Base-by-base conservation (phyloP, 805 yeast species). In the Suhomyces pyralidae region DNA sequence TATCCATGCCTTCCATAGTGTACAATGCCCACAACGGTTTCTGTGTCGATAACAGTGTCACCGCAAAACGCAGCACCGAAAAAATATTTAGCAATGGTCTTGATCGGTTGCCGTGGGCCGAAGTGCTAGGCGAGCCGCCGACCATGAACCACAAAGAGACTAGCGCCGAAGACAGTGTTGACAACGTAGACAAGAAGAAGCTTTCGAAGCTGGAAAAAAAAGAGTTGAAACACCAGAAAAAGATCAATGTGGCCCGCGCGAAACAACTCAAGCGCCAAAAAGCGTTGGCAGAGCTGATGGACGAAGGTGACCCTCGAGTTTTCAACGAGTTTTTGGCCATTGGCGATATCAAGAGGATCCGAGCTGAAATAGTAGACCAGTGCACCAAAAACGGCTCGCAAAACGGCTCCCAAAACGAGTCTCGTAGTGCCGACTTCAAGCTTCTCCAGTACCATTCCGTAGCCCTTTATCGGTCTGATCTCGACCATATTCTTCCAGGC, bases 381-480 rank as follows among this genome's bases (percentile, higher is more conserved):
- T 38, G 42, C 24, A 5, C 26, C 1, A 40, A 20, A n/a, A n/a
- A n/a, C n/a, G n/a, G n/a, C n/a, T n/a, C n/a, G 14, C 40, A 36
- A 15, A 22, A 46, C 50, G 14, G 57, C 59, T 20, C 61, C 66
- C 7, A 65, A 62, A 50, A 52, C 32, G 32, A n/a, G 30, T n/a
- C 17, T 8, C 25, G 43, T 10, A 60, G 43, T 9, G 60, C 53
- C 28, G 63, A 62, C 34, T 58, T 61, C 38, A 70, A 71, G 55
- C 58, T 80, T 2, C 63, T 81, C 24, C 82, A 82, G 54, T 81
- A 76, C 58, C 79, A 79, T 50, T 85, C 85, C 55, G 76, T 84
- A 7, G 78, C 86, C 0, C 66, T 86, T 2, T 82, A 82, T 59
- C 73, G 76, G 50, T 81, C 80, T 20, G 94, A 88, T 61, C 56